Percentiles rank a stretch among this genome's conserved stretches.
phyloP scores from a whole-genome alignment of 139 green algal genomes.

The Tetraselmis chui region DNA sequence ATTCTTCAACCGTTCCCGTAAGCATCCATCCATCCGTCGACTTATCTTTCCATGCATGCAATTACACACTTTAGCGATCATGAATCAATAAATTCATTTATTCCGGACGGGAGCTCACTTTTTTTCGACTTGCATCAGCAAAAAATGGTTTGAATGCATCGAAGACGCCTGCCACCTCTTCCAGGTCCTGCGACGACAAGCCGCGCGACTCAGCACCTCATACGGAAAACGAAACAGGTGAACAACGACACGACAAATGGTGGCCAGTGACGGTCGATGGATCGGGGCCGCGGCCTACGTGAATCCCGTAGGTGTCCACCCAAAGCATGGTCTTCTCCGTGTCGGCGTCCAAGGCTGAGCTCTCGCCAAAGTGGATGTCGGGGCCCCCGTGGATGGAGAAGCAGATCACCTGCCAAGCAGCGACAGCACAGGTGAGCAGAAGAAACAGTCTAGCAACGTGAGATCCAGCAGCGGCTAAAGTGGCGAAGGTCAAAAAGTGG shows the following conservation, averaged over 20 bases:
- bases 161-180: conserved; percentile 38
- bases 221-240: background rate
- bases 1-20: no score
- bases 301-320: conserved; percentile 19
- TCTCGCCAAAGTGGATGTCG: conserved; percentile 54
- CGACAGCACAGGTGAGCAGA: no score
- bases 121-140: conserved; percentile 52
- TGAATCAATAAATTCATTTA: no score
- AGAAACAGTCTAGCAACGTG: no score
- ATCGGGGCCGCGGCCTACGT: background rate
- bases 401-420: conserved; percentile 47
- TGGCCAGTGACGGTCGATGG: background rate
- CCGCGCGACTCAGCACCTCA: conserved; percentile 4
- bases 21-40: no score
- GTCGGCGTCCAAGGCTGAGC: background rate
- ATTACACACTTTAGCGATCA: no score
- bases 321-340: conserved; percentile 22
- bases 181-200: conserved; percentile 15
- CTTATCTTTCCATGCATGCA: no score
- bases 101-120: conserved; percentile 27
- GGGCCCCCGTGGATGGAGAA: conserved; percentile 81
- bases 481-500: no score
- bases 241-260: background rate
- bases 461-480: no score
- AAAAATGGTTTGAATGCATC: conserved; percentile 76